Conservation (phyloP, 345 rosid species). For the Cardamine resedifolia region DNA sequence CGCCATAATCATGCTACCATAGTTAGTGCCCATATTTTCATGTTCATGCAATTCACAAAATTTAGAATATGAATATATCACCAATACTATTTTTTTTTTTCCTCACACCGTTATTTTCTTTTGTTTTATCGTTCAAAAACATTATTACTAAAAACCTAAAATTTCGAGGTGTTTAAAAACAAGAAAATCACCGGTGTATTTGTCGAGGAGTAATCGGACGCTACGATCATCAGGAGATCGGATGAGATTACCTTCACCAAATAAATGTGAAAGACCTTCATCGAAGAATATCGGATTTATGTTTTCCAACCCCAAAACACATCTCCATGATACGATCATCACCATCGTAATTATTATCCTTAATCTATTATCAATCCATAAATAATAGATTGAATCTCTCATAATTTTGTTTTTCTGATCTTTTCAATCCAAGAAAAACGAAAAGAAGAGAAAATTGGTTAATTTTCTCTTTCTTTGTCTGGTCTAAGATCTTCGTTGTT, state of each 20-base stretch:
- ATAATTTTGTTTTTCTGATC: neutral
- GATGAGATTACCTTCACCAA: conserved; percentile 74
- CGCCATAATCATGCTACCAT: neutral
- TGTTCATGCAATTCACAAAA: conserved; percentile 3
- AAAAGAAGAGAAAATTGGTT: neutral
- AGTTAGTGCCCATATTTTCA: neutral
- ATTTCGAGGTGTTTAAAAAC: neutral
- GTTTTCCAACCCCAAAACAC: conserved; percentile 34
- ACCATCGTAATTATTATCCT: neutral
- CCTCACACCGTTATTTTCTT: neutral
- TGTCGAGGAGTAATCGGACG: conserved; percentile 87
- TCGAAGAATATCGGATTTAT: conserved; percentile 49
- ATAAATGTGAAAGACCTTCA: conserved; percentile 76
- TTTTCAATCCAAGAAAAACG: neutral
- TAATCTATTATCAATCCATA: neutral
- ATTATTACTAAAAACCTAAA: neutral
- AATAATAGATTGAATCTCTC: conserved; percentile 16
- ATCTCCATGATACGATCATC: conserved; percentile 11
- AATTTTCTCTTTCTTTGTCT: conserved; percentile 21
- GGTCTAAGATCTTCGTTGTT: conserved; percentile 20
- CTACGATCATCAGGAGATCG: conserved; percentile 71
- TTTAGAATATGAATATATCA: neutral
- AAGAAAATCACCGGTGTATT: conserved; percentile 58
- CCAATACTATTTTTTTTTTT: neutral
- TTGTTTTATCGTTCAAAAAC: neutral